A percentile compares a stretch with the other conserved stretches of the same genome.
phyloP scores from a whole-genome alignment of 2,329 filamentous ascomycete genomes.

The Nannizzia gypsea region DNA sequence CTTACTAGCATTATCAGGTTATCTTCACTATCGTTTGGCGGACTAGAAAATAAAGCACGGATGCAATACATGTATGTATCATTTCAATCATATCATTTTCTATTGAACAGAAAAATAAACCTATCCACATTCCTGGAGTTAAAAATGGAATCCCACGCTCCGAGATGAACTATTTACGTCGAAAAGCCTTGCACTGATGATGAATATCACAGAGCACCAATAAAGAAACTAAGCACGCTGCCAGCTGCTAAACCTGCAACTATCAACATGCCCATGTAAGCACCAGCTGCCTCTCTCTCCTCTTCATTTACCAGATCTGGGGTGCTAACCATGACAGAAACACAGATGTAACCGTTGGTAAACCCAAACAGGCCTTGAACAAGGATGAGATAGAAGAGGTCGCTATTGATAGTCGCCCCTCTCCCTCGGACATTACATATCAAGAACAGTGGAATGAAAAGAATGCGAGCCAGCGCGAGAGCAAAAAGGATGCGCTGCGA shows the following conservation, averaged over 20 bases:
- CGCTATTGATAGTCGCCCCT: constrained; percentile 63
- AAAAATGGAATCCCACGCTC: too few species aligned
- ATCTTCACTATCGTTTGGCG: not conserved
- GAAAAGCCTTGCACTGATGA: not conserved
- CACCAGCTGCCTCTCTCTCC: constrained; percentile 78
- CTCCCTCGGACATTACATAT: constrained; percentile 76
- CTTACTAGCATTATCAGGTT: not conserved
- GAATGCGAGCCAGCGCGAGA: constrained; percentile 51
- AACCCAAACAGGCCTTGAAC: constrained; percentile 77
- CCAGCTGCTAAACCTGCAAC: constrained; percentile 70
- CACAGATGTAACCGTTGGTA: constrained; percentile 77
- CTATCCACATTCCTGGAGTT: too few species aligned
- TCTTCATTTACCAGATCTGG: constrained; percentile 67
- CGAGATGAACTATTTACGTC: not conserved
- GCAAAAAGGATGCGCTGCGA: constrained; percentile 57
- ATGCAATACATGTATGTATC: not conserved
- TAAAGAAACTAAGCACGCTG: constrained; percentile 79
- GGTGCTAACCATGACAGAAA: constrained; percentile 84
- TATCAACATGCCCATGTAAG: constrained; percentile 88
- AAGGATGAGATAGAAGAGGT: constrained; percentile 74
- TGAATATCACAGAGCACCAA: constrained; percentile 23
- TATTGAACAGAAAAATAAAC: not conserved
- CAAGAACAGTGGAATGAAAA: constrained; percentile 73
- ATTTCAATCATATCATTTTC: not conserved
- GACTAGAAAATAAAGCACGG: not conserved